Percentiles rank a stretch among this genome's conserved stretches.
phyloP scores from a whole-genome alignment of 2,329 filamentous ascomycete species.

The Chrysosporium keratinophilum region DNA sequence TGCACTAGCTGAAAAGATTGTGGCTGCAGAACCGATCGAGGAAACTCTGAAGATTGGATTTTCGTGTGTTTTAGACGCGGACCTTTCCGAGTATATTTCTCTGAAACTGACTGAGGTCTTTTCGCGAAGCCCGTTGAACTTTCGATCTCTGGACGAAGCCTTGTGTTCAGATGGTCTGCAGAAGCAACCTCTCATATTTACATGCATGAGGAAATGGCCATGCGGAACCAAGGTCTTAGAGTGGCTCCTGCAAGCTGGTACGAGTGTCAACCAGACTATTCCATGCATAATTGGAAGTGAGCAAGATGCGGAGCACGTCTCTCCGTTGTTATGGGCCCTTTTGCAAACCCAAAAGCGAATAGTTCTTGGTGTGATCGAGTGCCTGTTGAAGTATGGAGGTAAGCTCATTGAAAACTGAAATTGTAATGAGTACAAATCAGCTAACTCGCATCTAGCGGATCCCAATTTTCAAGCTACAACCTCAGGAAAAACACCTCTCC shows the following conservation, averaged over 20 bases:
- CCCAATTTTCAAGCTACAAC: conserved; percentile 46
- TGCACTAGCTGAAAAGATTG: conserved; percentile 21
- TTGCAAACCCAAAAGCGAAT: conserved; percentile 54
- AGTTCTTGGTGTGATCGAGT: conserved; percentile 48
- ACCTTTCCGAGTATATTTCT: conserved; percentile 42
- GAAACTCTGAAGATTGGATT: conserved; percentile 46
- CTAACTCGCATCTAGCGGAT: conserved; percentile 36
- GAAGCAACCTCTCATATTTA: conserved; percentile 43
- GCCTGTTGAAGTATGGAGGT: conserved; percentile 44
- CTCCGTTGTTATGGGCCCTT: conserved; percentile 52
- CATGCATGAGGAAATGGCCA: conserved; percentile 47
- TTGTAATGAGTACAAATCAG: neutral
- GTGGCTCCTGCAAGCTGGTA: conserved; percentile 47
- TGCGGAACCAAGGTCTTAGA: conserved; percentile 45
- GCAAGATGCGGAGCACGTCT: conserved; percentile 46
- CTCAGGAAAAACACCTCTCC: conserved; percentile 49
- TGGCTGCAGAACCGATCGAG: conserved; percentile 18
- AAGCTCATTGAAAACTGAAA: conserved; percentile 11
- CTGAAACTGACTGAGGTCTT: conserved; percentile 46
- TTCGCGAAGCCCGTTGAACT: conserved; percentile 17
- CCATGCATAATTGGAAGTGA: conserved; percentile 38
- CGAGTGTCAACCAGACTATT: conserved; percentile 49
- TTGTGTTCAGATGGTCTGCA: conserved; percentile 40
- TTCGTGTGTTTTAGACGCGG: conserved; percentile 46
- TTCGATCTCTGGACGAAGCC: conserved; percentile 9